Percentiles rank a stretch among this genome's conserved stretches.
phyloP scores from a whole-genome alignment of 352 stramenopile species.

The Pythium periplocum region DNA sequence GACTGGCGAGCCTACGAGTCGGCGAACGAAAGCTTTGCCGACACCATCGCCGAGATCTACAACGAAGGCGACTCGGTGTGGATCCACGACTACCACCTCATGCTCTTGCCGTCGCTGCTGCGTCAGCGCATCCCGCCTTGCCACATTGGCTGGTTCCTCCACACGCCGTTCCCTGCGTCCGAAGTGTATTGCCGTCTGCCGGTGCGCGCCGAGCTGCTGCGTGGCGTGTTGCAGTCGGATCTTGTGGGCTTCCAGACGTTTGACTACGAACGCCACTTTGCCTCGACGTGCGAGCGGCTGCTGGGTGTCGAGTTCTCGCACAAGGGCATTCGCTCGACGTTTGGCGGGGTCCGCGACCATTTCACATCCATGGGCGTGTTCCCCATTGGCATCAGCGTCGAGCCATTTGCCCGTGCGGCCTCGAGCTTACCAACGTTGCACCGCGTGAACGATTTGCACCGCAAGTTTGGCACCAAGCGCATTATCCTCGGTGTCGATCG shows the following conservation, averaged over 20 bases:
- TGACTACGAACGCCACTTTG: slow-evolving; percentile 85
- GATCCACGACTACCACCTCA: slow-evolving; percentile 90
- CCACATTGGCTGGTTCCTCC: slow-evolving; percentile 85
- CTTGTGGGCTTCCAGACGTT: slow-evolving; percentile 88
- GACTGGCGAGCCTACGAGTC: slow-evolving; percentile 87
- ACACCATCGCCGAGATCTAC: slow-evolving; percentile 82
- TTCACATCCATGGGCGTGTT: slow-evolving; percentile 87
- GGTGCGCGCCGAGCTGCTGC: slow-evolving; percentile 68
- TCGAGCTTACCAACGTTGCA: slow-evolving; percentile 51
- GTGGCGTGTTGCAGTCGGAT: slow-evolving; percentile 77
- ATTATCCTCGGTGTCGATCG: slow-evolving; percentile 83
- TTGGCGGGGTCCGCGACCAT: slow-evolving; percentile 62
- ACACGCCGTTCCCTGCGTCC: slow-evolving; percentile 84
- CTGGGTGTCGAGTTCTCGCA: slow-evolving; percentile 65
- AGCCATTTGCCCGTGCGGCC: slow-evolving; percentile 66
- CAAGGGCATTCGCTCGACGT: slow-evolving; percentile 67
- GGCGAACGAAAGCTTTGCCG: slow-evolving; percentile 82
- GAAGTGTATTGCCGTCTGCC: slow-evolving; percentile 84
- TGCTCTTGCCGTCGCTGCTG: slow-evolving; percentile 83
- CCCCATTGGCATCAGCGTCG: slow-evolving; percentile 82
- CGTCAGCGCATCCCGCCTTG: slow-evolving; percentile 64
- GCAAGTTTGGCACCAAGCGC: slow-evolving; percentile 74
- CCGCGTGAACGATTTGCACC: slow-evolving; percentile 64
- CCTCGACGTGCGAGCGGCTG: slow-evolving; percentile 77
- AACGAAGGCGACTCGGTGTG: slow-evolving; percentile 86